A percentile compares a stretch with the other conserved stretches of the same genome.
Conservation (phyloP, 352 stramenopile species). For the Phytophthora quininea region DNA sequence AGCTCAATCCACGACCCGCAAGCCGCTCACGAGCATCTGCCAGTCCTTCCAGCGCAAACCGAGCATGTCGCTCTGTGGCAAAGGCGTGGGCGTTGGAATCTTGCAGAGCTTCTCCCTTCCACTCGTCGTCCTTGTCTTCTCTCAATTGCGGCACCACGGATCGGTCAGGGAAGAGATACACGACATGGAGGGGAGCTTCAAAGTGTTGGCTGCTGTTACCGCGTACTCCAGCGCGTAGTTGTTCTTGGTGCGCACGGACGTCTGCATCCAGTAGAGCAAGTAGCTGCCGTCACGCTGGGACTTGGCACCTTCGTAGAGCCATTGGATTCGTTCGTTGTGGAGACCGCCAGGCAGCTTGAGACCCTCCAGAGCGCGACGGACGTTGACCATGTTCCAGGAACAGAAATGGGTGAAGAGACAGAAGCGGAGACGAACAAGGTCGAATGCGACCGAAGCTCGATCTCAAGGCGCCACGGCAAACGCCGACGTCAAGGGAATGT, state of each 20-base stretch:
- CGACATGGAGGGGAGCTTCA: conserved; percentile 77
- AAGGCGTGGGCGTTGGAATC: conserved; percentile 73
- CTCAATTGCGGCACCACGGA: conserved; percentile 37
- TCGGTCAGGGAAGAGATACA: conserved; percentile 73
- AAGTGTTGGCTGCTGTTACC: conserved; percentile 64
- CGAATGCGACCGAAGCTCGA: conserved; percentile 17
- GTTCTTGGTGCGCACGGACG: conserved; percentile 78
- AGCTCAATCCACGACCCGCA: conserved; percentile 48
- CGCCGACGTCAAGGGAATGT: conserved; percentile 1
- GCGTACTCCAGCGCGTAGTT: conserved; percentile 87
- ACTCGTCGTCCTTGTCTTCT: conserved; percentile 24
- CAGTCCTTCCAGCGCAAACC: conserved; percentile 79
- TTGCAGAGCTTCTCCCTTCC: conserved; percentile 37
- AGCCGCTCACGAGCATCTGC: conserved; percentile 49
- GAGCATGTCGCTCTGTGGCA: conserved; percentile 71
- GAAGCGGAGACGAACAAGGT: conserved; percentile 17
- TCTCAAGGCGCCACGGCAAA: neutral
- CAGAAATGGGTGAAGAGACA: conserved; percentile 4
- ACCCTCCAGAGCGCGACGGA: conserved; percentile 61
- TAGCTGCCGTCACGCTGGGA: conserved; percentile 26
- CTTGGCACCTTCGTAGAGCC: conserved; percentile 66
- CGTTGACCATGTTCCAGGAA: conserved; percentile 24
- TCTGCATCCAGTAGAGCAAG: conserved; percentile 91
- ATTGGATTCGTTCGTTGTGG: conserved; percentile 72
- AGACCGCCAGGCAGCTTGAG: conserved; percentile 66